Evolutionary conservation across 2,329 filamentous ascomycete species (phyloP), one percentile per base, ranked within the genome.

Genomic region (Mariannaea sp.): DNA sequence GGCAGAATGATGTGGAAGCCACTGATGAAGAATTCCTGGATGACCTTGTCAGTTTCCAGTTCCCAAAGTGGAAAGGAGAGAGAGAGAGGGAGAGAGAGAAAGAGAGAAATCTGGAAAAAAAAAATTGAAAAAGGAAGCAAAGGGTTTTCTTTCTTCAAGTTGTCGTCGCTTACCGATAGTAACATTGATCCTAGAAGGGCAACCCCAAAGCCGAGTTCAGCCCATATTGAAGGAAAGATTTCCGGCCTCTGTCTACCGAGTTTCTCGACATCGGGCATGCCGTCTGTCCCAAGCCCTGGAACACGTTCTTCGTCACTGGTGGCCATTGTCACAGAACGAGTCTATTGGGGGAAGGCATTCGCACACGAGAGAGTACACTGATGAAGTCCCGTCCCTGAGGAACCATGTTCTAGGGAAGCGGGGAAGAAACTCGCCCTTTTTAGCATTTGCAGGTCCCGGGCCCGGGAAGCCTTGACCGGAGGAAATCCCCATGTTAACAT

Each of bases 1-100:
- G 90, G 89, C 1, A 92, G 73, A 26, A 92, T 82, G 33, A 69
- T 61, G 44, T 64, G 61, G 35, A 66, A 66, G 40, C 64, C 64
- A 30, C 60, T 64, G 24, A 66, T 56, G 43, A 66, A 66, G 57
- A 65, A 66, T 62, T 66, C 64, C 64, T 66, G 8, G 27, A 53
- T 19, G 51, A n/a, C 5, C 19, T 53, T 39, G 16, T 26, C 20
- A 42, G 3, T 42, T 38, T 35, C 8, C 13, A 10, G 13, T 19
- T 7, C n/a, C 3, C 19, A 24, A 4, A 24, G 19, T 20, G n/a
- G n/a, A n/a, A n/a, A n/a, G n/a, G n/a, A n/a, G n/a, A n/a, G n/a
- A n/a, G n/a, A n/a, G n/a, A n/a, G n/a, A n/a, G n/a, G n/a, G n/a
- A n/a, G n/a, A n/a, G n/a, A n/a, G n/a, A n/a, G n/a, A n/a, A n/a